Percentiles rank a stretch among this genome's conserved stretches.
Conservation (phyloP, 2,329 filamentous ascomycete species). For the Arachnopeziza araneosa region DNA sequence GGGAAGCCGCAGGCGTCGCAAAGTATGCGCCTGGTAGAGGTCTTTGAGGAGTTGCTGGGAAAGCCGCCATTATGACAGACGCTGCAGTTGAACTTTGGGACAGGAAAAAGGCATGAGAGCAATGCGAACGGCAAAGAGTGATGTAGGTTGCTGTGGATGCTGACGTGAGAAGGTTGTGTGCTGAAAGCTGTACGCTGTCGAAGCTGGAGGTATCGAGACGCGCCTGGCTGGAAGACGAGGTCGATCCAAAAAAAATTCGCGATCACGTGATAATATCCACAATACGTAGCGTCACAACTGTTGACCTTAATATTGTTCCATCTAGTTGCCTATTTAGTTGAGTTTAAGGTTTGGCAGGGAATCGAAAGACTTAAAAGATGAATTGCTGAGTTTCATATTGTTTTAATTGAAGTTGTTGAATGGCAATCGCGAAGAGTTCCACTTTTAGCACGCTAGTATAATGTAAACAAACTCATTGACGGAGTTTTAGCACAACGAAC, state of each 20-base stretch:
- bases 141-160: neutral
- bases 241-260: neutral
- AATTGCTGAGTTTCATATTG: too few species aligned
- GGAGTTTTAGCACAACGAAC: too few species aligned
- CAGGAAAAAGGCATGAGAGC: neutral
- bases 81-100: neutral
- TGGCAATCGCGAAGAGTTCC: too few species aligned
- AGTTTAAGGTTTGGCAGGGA: too few species aligned
- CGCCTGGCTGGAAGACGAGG: neutral
- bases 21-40: conserved; percentile 71
- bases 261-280: neutral
- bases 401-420: too few species aligned
- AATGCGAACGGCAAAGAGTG: neutral
- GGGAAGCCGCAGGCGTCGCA: conserved; percentile 62
- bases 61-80: conserved; percentile 5
- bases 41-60: conserved; percentile 55
- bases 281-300: neutral
- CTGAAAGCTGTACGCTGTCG: neutral
- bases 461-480: too few species aligned
- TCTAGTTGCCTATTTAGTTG: too few species aligned
- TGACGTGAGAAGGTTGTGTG: neutral
- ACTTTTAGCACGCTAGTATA: too few species aligned
- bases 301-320: too few species aligned
- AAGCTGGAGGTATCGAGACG: neutral
- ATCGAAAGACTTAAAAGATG: too few species aligned